Base-by-base conservation (phyloP, 2,329 filamentous ascomycete genomes). In the Knoxdaviesia capensis region DNA sequence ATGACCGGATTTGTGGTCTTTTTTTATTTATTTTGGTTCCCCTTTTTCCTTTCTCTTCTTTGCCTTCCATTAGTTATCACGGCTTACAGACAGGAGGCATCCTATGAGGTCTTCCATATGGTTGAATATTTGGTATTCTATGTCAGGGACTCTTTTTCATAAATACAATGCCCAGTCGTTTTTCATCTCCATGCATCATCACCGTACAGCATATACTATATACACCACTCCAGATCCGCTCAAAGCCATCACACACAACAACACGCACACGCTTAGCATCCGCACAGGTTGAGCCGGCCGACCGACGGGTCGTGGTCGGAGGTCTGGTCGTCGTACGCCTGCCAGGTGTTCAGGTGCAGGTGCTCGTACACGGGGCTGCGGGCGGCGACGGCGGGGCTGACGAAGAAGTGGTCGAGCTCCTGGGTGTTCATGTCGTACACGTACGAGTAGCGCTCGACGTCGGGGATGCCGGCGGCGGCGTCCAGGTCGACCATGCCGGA, bases 231-330 rank as follows among this genome's bases (percentile, higher is more conserved):
- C n/a, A n/a, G n/a, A n/a, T n/a, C 11, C 36, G 28, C 5, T 29
- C 5, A 36, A 36, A 30, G 36, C 31, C 31, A 10, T 39, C 42
- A n/a, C n/a, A n/a, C n/a, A n/a, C n/a, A 28, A 20, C 5, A 28
- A 5, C 11, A 39, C n/a, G n/a, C 11, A 39, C 31, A 5, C 29
- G 29, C 40, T 28, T 47, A 52, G 31, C 54, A 56, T 3, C 54
- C 55, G 44, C 76, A 84, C 4, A 82, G 56, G 53, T 80, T 65
- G 44, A 83, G 59, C 55, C 59, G 62, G 4, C 71, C 77, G 10
- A 84, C 68, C 38, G 68, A 75, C 0, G 79, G 78, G 51, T 84
- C 79, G 53, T 83, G 79, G 53, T 83, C 78, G 41, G 69, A 77
- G 28, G 71, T 66, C 54, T 71, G 62, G 42, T 69, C 69, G 31